phyloP scores from a whole-genome alignment of 202 grass and related monocot genomes.

The Elaeis oleifera region DNA sequence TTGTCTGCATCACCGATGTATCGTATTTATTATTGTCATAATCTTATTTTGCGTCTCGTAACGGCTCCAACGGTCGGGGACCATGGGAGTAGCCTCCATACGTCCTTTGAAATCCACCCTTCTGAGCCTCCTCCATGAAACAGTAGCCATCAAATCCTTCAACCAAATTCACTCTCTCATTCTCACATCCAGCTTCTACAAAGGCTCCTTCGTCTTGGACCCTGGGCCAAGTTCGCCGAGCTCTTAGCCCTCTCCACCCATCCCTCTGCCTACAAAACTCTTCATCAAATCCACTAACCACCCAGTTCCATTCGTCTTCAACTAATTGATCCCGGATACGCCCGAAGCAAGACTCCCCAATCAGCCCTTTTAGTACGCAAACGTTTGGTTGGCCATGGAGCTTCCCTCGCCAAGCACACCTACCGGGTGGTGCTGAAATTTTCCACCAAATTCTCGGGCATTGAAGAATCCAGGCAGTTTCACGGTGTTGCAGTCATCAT shows the following conservation, averaged over 20 bases:
- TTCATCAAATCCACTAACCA: conserved; percentile 20
- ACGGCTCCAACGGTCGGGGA: no score
- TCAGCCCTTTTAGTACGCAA: conserved; percentile 17
- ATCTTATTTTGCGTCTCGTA: no score
- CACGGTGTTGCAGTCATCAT: conserved; percentile 23
- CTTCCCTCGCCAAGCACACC: conserved; percentile 25
- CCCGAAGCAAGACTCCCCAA: conserved; percentile 6
- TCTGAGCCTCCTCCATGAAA: background rate
- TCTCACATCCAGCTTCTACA: conserved; percentile 25
- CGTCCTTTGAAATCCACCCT: background rate
- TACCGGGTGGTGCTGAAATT: conserved; percentile 30
- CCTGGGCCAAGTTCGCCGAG: conserved; percentile 26
- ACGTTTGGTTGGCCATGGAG: conserved; percentile 1
- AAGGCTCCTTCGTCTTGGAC: conserved; percentile 16
- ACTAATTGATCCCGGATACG: conserved; percentile 30
- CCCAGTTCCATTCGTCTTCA: conserved; percentile 22
- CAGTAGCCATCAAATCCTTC: background rate
- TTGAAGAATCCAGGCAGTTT: conserved; percentile 24
- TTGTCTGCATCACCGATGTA: no score
- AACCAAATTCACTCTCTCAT: conserved; percentile 17
- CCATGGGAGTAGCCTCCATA: background rate
- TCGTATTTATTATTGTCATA: no score
- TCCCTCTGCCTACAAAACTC: conserved; percentile 3
- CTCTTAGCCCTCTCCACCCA: conserved; percentile 12
- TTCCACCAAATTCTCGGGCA: conserved; percentile 25